phyloP scores from a whole-genome alignment of 1,284 basidiomycete genomes.

The Gomphus sp. region DNA sequence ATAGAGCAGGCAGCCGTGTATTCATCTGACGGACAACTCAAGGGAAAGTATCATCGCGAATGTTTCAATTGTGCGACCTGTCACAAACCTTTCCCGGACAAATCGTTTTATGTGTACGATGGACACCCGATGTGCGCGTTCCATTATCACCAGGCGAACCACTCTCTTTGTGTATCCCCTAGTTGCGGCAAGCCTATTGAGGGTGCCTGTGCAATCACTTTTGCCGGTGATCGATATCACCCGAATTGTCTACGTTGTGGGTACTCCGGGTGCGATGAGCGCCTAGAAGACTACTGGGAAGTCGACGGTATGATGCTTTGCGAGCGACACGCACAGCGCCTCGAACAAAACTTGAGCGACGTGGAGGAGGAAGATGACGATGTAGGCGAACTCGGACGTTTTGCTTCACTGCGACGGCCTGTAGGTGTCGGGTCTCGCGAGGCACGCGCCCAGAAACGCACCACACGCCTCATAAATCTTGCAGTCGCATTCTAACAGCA shows the following conservation, averaged over 20 bases:
- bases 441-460: slow-evolving; percentile 29
- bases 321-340: slow-evolving; percentile 54
- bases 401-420: slow-evolving; percentile 7
- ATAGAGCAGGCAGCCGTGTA: slow-evolving; percentile 90
- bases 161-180: slow-evolving; percentile 71
- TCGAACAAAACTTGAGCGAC: slow-evolving; percentile 15
- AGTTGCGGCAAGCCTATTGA: slow-evolving; percentile 84
- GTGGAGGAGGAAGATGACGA: slow-evolving; percentile 10
- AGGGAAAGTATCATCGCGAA: slow-evolving; percentile 84
- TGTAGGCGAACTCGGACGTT: slow-evolving; percentile 11
- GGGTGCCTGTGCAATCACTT: slow-evolving; percentile 79
- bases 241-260: slow-evolving; percentile 61
- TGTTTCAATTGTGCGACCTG: slow-evolving; percentile 84
- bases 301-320: slow-evolving; percentile 75
- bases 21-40: slow-evolving; percentile 82
- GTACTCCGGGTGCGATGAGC: slow-evolving; percentile 35
- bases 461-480: slow-evolving; percentile 25
- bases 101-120: slow-evolving; percentile 81
- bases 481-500: not conserved
- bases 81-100: slow-evolving; percentile 79
- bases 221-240: slow-evolving; percentile 71
- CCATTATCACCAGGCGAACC: slow-evolving; percentile 85
- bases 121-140: slow-evolving; percentile 82
- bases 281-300: slow-evolving; percentile 78
- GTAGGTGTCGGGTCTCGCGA: slow-evolving; percentile 10